These are phyloP conservation scores for Lichtheimia ornata DNA, from an alignment of 371 early-diverging fungal genomes.

Conservation along the genomic window DNA sequence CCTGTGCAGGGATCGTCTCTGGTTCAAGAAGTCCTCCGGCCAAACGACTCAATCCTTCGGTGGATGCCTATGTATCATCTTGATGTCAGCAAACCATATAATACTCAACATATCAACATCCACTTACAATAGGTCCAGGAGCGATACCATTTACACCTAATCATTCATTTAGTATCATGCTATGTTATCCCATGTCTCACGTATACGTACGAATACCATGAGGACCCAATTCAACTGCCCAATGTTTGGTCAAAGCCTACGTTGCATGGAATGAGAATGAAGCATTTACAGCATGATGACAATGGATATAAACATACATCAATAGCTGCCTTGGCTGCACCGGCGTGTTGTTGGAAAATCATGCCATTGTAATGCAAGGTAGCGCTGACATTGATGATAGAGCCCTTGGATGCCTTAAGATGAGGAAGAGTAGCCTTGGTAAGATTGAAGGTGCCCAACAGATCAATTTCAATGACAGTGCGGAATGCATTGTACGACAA, in stretches of 20 bases:
- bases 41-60: slow-evolving; percentile 9
- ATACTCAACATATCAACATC: not conserved
- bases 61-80: not conserved
- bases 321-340: slow-evolving; percentile 49
- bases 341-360: slow-evolving; percentile 56
- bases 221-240: slow-evolving; percentile 56
- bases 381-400: slow-evolving; percentile 68
- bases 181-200: not conserved
- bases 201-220: slow-evolving; percentile 42
- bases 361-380: slow-evolving; percentile 67
- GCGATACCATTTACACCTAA: slow-evolving; percentile 37
- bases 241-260: slow-evolving; percentile 54
- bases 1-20: slow-evolving; percentile 31
- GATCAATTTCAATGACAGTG: slow-evolving; percentile 60
- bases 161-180: not conserved
- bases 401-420: slow-evolving; percentile 69
- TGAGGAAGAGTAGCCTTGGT: slow-evolving; percentile 74
- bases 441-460: slow-evolving; percentile 69
- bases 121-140: slow-evolving; percentile 46
- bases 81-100: not conserved
- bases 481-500: slow-evolving; percentile 78
- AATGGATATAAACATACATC: slow-evolving; percentile 26
- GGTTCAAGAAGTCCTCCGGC: slow-evolving; percentile 22
- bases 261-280: not conserved
- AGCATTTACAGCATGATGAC: slow-evolving; percentile 1